Evolutionary conservation across 176 grass and related monocot genomes (phyloP).

Genomic region (Canna indica): DNA sequence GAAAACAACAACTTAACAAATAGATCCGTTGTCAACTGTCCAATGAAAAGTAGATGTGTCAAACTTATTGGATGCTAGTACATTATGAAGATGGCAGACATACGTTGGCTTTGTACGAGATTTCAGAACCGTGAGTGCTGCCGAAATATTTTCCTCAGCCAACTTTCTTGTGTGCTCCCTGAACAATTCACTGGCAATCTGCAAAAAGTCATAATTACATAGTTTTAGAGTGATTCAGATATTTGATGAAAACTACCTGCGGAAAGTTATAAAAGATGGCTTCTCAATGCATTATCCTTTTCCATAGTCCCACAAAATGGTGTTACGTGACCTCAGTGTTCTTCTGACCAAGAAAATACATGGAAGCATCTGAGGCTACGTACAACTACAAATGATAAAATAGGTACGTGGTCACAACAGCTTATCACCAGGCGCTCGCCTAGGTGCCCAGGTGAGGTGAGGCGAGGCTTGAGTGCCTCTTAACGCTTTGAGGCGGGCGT

Average conservation of each 20-base stretch:
- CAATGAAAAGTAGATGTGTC: neutral
- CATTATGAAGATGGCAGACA: slow-evolving; percentile 19
- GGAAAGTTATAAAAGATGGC: neutral
- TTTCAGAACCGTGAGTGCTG: slow-evolving; percentile 60
- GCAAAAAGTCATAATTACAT: slow-evolving; percentile 28
- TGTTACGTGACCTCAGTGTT: neutral
- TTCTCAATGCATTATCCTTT: neutral
- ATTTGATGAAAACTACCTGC: neutral
- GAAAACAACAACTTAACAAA: neutral
- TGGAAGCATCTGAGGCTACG: neutral
- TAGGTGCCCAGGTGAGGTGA: no score
- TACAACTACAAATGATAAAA: neutral
- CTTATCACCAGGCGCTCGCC: no score
- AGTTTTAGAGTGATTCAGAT: slow-evolving; percentile 5
- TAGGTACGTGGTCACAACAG: no score
- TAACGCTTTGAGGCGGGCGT: no score
- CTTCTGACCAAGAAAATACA: neutral
- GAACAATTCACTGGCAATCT: slow-evolving; percentile 91
- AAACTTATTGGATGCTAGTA: neutral
- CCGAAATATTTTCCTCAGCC: slow-evolving; percentile 75
- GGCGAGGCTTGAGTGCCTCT: no score
- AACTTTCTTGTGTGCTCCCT: slow-evolving; percentile 65
- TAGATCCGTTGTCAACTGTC: slow-evolving; percentile 1
- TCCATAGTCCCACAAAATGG: neutral
- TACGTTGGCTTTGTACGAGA: slow-evolving; percentile 58